Base-by-base conservation (phyloP, 2,329 filamentous ascomycete genomes). In the Xylaria sp. region DNA sequence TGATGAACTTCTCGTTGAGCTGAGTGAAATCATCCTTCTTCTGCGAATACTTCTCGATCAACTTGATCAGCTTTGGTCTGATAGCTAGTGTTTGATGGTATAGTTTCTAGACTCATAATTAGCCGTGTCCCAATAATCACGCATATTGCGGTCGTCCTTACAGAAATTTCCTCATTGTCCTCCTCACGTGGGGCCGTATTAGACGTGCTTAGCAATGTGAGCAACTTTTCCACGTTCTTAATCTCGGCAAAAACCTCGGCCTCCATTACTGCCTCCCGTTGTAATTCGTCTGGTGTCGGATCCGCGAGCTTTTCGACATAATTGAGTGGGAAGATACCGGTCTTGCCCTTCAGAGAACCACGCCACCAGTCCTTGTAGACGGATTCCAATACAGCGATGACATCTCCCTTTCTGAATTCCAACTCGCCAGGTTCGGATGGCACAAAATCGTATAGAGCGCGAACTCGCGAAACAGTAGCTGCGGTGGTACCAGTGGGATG, bases 281-380 rank as follows among this genome's bases (percentile, higher is more conserved):
- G 92, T 66, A 99, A 76, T 79, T 99, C 94, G 67, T 97, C 93
- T 16, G 88, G 87, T 0, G 94, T 97, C 4, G 94, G 94, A 71
- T 99, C 94, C 58, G 92, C 87, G 65, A 99, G 80, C 76, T 99
- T 99, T 78, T 99, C 94, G 13, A 99, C 94, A 71, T 99, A 99
- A 77, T 99, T 99, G 65, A 99, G 83, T 5, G 94, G 94, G 75
- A 99, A 99, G 65, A 99, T 99, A 68, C 94, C 94, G 5, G 92
- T 97, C 75, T 97, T 91, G 18, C 94, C 94, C 71, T 92, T 87
- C 60, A 99, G 79, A 48, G 92, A 96, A 1, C 94, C 94, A 68
- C 96, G 93, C 94, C 94, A 99, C 94, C 94, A 99, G 75, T 99
- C 94, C 76, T 97, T 99, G 78, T 95, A 99, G 1, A 97, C 94